Conservation (phyloP, 257 asterid genomes). For the Lavandula angustifolia region DNA sequence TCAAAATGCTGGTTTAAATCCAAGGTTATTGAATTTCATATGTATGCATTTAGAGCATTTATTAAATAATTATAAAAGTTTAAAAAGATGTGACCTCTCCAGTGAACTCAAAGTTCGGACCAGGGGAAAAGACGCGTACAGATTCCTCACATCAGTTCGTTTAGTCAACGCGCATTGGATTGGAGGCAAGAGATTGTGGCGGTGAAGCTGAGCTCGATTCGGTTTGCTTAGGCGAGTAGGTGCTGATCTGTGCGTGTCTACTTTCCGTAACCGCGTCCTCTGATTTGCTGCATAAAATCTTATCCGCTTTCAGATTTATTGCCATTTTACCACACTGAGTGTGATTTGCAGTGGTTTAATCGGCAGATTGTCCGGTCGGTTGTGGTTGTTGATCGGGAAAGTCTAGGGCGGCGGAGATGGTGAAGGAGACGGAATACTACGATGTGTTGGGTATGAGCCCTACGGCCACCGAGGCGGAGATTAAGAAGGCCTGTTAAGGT, state of each 20-base stretch:
- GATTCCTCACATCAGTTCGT: not conserved
- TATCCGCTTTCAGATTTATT: slow-evolving; percentile 12
- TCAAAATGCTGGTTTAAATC: not conserved
- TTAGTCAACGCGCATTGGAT: slow-evolving; percentile 39
- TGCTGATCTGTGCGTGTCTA: slow-evolving; percentile 21
- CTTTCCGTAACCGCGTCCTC: not conserved
- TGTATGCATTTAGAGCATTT: not conserved
- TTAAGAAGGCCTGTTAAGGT: slow-evolving; percentile 81
- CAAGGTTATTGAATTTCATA: not conserved
- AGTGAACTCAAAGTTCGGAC: slow-evolving; percentile 58
- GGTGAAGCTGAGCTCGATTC: slow-evolving; percentile 13
- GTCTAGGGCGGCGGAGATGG: slow-evolving; percentile 46
- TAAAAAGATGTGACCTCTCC: slow-evolving; percentile 68
- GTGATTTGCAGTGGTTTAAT: slow-evolving; percentile 21
- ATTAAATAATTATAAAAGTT: not conserved
- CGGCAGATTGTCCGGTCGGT: slow-evolving; percentile 13
- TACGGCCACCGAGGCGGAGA: slow-evolving; percentile 65
- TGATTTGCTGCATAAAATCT: not conserved
- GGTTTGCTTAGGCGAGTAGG: slow-evolving; percentile 15
- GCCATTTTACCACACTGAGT: slow-evolving; percentile 7
- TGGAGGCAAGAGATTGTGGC: slow-evolving; percentile 17
- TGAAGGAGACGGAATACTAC: slow-evolving; percentile 76
- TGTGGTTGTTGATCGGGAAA: slow-evolving; percentile 19
- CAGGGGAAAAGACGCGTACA: not conserved
- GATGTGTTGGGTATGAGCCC: slow-evolving; percentile 78